phyloP scores from a whole-genome alignment of 31 red algal species.

The Odonthalia washingtoniensis region DNA sequence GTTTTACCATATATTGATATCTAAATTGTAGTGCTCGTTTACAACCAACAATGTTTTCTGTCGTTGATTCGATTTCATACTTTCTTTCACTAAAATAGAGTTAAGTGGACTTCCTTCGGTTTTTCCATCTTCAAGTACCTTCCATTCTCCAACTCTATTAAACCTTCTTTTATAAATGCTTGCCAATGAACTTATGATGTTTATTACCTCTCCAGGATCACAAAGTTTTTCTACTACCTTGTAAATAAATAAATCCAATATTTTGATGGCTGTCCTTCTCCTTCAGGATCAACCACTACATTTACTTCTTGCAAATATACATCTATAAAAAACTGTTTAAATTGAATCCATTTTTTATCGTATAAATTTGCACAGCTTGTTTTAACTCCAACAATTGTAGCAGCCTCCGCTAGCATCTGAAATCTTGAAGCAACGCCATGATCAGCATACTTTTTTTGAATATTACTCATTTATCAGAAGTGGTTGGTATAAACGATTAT shows the following conservation, averaged over 20 bases:
- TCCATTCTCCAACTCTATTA: constrained; percentile 29
- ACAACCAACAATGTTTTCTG: not conserved
- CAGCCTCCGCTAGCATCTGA: too few relatives aligned
- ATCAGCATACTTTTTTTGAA: too few relatives aligned
- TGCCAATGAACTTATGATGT: constrained; percentile 17
- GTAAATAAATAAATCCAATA: constrained; percentile 14
- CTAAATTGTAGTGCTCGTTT: not conserved
- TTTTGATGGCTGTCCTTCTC: not conserved
- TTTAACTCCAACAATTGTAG: too few relatives aligned
- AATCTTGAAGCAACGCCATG: too few relatives aligned
- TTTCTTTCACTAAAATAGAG: not conserved
- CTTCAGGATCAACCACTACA: too few relatives aligned
- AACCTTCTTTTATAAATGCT: constrained; percentile 17
- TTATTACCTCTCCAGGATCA: not conserved
- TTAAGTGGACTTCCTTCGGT: not conserved
- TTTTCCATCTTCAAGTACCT: not conserved
- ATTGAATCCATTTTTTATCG: constrained; percentile 1
- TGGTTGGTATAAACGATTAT: too few relatives aligned
- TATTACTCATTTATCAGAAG: too few relatives aligned
- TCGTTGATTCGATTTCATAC: not conserved
- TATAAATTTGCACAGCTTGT: not conserved
- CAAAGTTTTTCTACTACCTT: constrained; percentile 16
- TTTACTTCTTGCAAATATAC: too few relatives aligned
- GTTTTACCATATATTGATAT: constrained; percentile 4
- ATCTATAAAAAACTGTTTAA: not conserved